Evolutionary conservation across 1,139 yeast species (phyloP).

Genomic region (Hyphopichia burtonii): DNA sequence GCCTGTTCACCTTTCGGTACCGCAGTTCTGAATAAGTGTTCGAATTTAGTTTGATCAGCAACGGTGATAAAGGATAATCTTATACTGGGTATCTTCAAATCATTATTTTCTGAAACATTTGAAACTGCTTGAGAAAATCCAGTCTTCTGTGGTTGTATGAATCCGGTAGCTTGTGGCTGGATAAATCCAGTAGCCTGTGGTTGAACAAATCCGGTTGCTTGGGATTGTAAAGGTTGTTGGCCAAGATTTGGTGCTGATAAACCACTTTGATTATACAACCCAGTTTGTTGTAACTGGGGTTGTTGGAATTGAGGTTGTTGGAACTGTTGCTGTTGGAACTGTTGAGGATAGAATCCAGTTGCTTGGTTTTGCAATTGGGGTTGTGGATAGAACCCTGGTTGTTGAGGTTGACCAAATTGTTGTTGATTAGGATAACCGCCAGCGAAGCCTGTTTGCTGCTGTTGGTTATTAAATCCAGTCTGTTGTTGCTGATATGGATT

Average conservation of each 20-base stretch:
- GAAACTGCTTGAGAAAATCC: conserved; percentile 26
- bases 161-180: conserved; percentile 33
- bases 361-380: conserved; percentile 14
- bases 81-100: conserved; percentile 58
- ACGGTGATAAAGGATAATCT: conserved; percentile 83
- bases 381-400: conserved; percentile 12
- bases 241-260: conserved; percentile 10
- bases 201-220: conserved; percentile 34
- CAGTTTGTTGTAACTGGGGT: conserved; percentile 14
- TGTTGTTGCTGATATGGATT: conserved; percentile 43
- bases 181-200: conserved; percentile 38
- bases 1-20: conserved; percentile 78
- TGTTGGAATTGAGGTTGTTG: too few species aligned
- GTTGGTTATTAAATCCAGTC: conserved; percentile 32
- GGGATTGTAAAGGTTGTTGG: conserved; percentile 23
- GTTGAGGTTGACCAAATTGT: conserved; percentile 13
- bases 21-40: conserved; percentile 73
- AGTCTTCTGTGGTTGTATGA: conserved; percentile 37
- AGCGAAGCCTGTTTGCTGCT: conserved; percentile 21
- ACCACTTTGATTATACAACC: conserved; percentile 13
- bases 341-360: conserved; percentile 15
- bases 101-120: conserved; percentile 33
- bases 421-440: conserved; percentile 21
- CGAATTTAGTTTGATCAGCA: conserved; percentile 83
- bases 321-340: conserved; percentile 7